phyloP scores from a whole-genome alignment of 495 filamentous ascomycete genomes.

The Pyrenula aspistea region DNA sequence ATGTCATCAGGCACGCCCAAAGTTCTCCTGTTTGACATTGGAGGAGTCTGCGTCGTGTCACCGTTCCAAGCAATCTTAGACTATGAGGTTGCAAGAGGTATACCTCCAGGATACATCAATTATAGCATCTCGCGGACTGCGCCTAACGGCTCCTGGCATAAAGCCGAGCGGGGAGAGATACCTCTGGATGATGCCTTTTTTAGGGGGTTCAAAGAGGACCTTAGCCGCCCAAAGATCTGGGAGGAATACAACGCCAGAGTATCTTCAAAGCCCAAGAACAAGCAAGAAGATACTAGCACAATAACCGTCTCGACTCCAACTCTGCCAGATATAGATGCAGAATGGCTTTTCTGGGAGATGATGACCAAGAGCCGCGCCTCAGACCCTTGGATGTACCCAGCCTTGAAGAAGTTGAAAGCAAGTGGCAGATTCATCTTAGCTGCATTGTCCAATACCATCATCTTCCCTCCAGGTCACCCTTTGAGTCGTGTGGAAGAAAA shows the following conservation, averaged over 20 bases:
- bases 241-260: conserved; percentile 36
- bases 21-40: conserved; percentile 89
- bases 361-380: conserved; percentile 60
- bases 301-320: conserved; percentile 35
- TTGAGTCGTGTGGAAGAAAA: conserved; percentile 27
- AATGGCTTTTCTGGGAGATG: conserved; percentile 84
- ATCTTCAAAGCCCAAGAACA: conserved; percentile 13
- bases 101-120: conserved; percentile 85
- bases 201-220: conserved; percentile 58
- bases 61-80: conserved; percentile 87
- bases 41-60: conserved; percentile 86
- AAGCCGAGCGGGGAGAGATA: conserved; percentile 64
- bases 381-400: conserved; percentile 81
- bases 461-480: conserved; percentile 59
- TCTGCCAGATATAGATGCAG: conserved; percentile 63
- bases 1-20: conserved; percentile 39
- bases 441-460: conserved; percentile 79
- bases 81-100: conserved; percentile 63
- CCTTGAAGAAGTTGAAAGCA: conserved; percentile 54
- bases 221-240: conserved; percentile 58
- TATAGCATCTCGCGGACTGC: conserved; percentile 66
- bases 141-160: conserved; percentile 82
- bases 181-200: conserved; percentile 65
- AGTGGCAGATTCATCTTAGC: conserved; percentile 59
- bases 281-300: conserved; percentile 7